A percentile compares a stretch with the other conserved stretches of the same genome.
phyloP scores from a whole-genome alignment of 2,329 filamentous ascomycete genomes.

The Calycina herbarum region DNA sequence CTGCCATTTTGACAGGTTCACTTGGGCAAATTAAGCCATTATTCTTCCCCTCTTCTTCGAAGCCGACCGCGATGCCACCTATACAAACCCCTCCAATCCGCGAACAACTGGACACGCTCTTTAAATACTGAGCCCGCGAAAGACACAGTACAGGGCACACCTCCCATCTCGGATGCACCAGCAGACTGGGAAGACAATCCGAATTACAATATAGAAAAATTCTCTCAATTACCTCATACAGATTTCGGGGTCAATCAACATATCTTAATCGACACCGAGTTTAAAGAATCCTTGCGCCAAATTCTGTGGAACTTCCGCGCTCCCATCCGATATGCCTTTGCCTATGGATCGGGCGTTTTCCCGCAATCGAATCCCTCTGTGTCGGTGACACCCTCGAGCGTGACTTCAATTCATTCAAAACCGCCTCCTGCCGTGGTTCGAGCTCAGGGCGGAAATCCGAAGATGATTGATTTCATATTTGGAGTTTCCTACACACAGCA shows the following conservation, averaged over 20 bases:
- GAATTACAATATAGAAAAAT: slow-evolving; percentile 69
- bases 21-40: not conserved
- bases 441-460: slow-evolving; percentile 82
- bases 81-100: not conserved
- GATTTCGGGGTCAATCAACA: slow-evolving; percentile 95
- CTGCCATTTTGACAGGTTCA: slow-evolving; percentile 15
- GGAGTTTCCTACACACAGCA: slow-evolving; percentile 93
- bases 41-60: not conserved
- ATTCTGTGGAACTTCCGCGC: slow-evolving; percentile 90
- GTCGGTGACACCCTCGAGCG: slow-evolving; percentile 54
- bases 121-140: not conserved
- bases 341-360: slow-evolving; percentile 96
- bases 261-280: slow-evolving; percentile 92
- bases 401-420: slow-evolving; percentile 71
- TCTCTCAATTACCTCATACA: slow-evolving; percentile 72
- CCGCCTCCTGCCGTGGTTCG: slow-evolving; percentile 78
- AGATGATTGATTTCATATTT: slow-evolving; percentile 99
- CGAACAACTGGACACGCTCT: not conserved
- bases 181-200: slow-evolving; percentile 71
- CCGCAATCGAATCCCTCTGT: slow-evolving; percentile 61
- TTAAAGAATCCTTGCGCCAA: slow-evolving; percentile 84
- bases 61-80: not conserved
- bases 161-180: slow-evolving; percentile 32
- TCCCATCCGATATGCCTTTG: slow-evolving; percentile 94
- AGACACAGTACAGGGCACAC: slow-evolving; percentile 14